phyloP scores from a whole-genome alignment of 2,329 filamentous ascomycete genomes.

The Arthrinium puccinioides region DNA sequence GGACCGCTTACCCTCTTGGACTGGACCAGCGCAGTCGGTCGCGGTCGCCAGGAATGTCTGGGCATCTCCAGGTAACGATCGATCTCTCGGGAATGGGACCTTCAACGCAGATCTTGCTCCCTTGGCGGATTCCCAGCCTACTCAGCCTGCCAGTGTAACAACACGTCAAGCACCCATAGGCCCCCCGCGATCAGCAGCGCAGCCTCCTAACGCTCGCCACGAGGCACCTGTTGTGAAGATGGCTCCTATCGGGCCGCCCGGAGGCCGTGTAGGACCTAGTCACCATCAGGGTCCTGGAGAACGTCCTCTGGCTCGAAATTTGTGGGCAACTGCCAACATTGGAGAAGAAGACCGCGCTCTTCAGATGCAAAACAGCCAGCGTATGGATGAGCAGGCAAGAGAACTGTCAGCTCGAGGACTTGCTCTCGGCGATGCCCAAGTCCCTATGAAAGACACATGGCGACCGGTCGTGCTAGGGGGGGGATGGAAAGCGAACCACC shows the following conservation, averaged over 20 bases:
- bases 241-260: conserved; percentile 22
- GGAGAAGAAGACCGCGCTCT: conserved; percentile 35
- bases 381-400: conserved; percentile 33
- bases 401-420: conserved; percentile 37
- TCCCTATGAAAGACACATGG: conserved; percentile 48
- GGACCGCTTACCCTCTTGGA: conserved; percentile 47
- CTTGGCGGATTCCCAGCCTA: conserved; percentile 31
- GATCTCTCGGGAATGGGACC: conserved; percentile 70
- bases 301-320: conserved; percentile 6
- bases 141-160: conserved; percentile 23
- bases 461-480: conserved; percentile 31
- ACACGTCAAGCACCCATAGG: conserved; percentile 38
- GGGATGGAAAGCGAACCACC: conserved; percentile 26
- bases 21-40: conserved; percentile 30
- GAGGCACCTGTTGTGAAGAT: conserved; percentile 14
- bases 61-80: conserved; percentile 65
- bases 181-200: conserved; percentile 20
- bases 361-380: conserved; percentile 28
- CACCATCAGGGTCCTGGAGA: conserved; percentile 2
- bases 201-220: conserved; percentile 10
- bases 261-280: conserved; percentile 3
- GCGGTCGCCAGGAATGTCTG: conserved; percentile 59
- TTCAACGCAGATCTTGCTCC: conserved; percentile 58
- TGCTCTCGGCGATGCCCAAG: conserved; percentile 35
- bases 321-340: conserved; percentile 17